Conservation (phyloP, 192 early-diverging fungal species). For the Coemansia sp. region DNA sequence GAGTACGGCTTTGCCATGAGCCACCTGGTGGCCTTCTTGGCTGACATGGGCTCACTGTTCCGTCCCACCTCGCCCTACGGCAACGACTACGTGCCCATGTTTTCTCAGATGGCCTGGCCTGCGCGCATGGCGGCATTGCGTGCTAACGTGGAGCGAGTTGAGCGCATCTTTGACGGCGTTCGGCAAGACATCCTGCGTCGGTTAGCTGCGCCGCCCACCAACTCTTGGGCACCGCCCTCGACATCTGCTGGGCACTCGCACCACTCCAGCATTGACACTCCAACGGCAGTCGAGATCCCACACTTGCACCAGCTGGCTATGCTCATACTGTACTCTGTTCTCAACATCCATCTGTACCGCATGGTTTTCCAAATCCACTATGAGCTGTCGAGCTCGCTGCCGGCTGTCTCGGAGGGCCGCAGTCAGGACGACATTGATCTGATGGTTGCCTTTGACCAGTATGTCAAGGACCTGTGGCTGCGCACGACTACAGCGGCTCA, state of each 20-base stretch:
- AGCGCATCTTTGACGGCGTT: conserved; percentile 37
- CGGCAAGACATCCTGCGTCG: conserved; percentile 37
- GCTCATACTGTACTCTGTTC: conserved; percentile 48
- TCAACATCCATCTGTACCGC: conserved; percentile 52
- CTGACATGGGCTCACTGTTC: conserved; percentile 48
- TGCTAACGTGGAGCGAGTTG: conserved; percentile 45
- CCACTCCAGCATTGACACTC: background rate
- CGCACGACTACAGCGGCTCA: conserved; percentile 38
- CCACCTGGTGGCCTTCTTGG: conserved; percentile 51
- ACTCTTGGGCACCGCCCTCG: background rate
- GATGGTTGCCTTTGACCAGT: conserved; percentile 38
- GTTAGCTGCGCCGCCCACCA: conserved; percentile 14
- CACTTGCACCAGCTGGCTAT: conserved; percentile 44
- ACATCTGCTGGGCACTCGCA: background rate
- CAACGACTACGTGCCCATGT: conserved; percentile 49
- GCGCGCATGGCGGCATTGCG: conserved; percentile 31
- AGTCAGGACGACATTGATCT: conserved; percentile 31
- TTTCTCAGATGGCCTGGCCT: conserved; percentile 25
- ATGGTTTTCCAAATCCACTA: conserved; percentile 55
- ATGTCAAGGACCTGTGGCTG: conserved; percentile 43
- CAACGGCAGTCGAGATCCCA: conserved; percentile 37
- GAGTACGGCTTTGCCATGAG: conserved; percentile 55
- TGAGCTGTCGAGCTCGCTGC: conserved; percentile 46
- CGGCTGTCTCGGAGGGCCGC: conserved; percentile 13
- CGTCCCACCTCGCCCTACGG: conserved; percentile 47